Conservation (phyloP, 1,139 yeast genomes). For the Yamadazyma triangularis region DNA sequence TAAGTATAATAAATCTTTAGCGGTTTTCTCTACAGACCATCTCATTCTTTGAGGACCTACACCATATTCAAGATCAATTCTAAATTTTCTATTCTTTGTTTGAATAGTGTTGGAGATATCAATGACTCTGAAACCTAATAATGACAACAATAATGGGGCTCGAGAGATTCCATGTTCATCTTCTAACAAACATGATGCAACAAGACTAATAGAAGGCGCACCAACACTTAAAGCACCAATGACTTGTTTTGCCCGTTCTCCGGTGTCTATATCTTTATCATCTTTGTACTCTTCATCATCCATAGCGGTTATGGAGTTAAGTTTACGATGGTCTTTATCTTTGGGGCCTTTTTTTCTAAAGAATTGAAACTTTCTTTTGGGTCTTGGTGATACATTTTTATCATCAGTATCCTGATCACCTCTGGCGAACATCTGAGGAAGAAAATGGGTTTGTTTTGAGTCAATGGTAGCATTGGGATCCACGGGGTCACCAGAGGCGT, state of each 20-base stretch:
- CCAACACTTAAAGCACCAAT: conserved; percentile 65
- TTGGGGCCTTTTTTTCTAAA: conserved; percentile 22
- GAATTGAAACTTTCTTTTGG: conserved; percentile 19
- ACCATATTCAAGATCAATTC: conserved; percentile 81
- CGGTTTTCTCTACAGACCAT: conserved; percentile 76
- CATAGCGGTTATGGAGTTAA: conserved; percentile 5
- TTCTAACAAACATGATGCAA: conserved; percentile 69
- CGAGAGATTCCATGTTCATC: conserved; percentile 77
- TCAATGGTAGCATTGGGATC: background rate
- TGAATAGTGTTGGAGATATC: conserved; percentile 42
- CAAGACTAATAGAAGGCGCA: conserved; percentile 73
- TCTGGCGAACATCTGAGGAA: background rate
- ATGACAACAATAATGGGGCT: conserved; percentile 75
- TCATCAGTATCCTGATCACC: background rate
- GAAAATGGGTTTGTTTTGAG: background rate
- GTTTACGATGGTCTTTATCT: conserved; percentile 19
- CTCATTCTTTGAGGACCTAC: conserved; percentile 72
- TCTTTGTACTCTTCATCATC: conserved; percentile 17
- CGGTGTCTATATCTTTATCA: conserved; percentile 27
- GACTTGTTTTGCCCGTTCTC: conserved; percentile 57
- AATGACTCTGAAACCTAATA: conserved; percentile 62
- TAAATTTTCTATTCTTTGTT: conserved; percentile 52
- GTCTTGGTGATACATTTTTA: background rate
- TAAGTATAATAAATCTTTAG: conserved; percentile 63
- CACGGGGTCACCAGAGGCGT: background rate